These are phyloP conservation scores for Penicillium sp. DNA, from an alignment of 2,329 filamentous ascomycete genomes.

Conservation along the genomic window DNA sequence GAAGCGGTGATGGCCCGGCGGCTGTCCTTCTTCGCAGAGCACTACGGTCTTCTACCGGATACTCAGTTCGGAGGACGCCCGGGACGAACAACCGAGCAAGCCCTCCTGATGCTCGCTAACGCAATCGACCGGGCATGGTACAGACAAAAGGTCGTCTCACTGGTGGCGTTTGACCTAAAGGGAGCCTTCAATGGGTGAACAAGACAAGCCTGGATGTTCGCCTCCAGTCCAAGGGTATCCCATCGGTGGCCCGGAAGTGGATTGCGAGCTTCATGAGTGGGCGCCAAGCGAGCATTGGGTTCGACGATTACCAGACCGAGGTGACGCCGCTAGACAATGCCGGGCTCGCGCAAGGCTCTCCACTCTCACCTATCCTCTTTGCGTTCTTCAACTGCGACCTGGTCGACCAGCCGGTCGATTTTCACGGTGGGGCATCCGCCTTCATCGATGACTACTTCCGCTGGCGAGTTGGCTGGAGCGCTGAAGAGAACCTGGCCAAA, in stretches of 20 bases:
- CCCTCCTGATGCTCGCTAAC: constrained; percentile 20
- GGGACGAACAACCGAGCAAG: constrained; percentile 20
- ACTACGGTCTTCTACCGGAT: constrained; percentile 19
- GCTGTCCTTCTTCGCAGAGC: constrained; percentile 19
- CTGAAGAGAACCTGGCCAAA: no score
- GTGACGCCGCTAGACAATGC: no score
- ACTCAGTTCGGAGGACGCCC: constrained; percentile 24
- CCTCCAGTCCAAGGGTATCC: constrained; percentile 8
- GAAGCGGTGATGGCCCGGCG: constrained; percentile 16
- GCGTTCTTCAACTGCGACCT: no score
- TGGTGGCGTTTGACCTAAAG: neutral
- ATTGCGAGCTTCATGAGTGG: constrained; percentile 26
- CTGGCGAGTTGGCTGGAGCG: no score
- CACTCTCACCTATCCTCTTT: no score
- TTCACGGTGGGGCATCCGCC: no score
- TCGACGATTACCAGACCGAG: no score
- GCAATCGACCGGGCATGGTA: constrained; percentile 8
- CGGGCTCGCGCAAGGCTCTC: no score
- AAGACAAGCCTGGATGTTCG: neutral
- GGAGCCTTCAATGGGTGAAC: neutral
- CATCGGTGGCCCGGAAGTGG: constrained; percentile 16
- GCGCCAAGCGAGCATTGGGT: no score
- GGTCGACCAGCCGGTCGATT: no score
- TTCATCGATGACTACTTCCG: no score
- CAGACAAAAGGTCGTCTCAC: neutral